These are phyloP conservation scores for Trypanosoma melophagium DNA, from an alignment of 208 protist genomes.

Conservation along the genomic window DNA sequence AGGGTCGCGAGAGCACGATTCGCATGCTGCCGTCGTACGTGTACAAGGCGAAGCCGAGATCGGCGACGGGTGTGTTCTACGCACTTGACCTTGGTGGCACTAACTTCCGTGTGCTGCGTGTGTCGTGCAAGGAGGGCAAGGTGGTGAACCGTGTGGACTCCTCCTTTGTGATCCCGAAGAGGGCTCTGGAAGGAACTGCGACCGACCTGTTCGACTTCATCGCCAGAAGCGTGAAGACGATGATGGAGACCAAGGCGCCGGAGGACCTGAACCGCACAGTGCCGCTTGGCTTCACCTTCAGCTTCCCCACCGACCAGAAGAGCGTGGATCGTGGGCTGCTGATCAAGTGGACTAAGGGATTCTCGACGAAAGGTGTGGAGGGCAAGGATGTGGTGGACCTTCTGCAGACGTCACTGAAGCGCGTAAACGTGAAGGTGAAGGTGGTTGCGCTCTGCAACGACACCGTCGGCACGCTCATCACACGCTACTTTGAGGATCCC, in stretches of 20 bases:
- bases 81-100: constrained; percentile 91
- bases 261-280: constrained; percentile 62
- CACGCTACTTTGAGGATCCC: constrained; percentile 68
- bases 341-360: constrained; percentile 92
- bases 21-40: constrained; percentile 88
- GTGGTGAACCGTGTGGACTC: constrained; percentile 39
- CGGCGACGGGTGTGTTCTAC: constrained; percentile 75
- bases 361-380: constrained; percentile 81
- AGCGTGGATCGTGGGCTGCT: constrained; percentile 71
- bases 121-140: constrained; percentile 52
- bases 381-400: constrained; percentile 88
- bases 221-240: constrained; percentile 67
- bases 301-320: constrained; percentile 88
- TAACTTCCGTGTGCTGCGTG: constrained; percentile 87
- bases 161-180: constrained; percentile 66
- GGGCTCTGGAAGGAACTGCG: constrained; percentile 44
- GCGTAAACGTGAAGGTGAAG: constrained; percentile 63
- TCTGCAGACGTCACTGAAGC: constrained; percentile 68
- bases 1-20: constrained; percentile 70
- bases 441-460: constrained; percentile 91
- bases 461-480: constrained; percentile 89
- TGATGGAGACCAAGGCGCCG: constrained; percentile 53
- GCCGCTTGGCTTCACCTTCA: constrained; percentile 92
- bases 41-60: constrained; percentile 55
- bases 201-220: constrained; percentile 89